Conservation (phyloP, 495 filamentous ascomycete genomes). For the Astrothelium macrocarpum region DNA sequence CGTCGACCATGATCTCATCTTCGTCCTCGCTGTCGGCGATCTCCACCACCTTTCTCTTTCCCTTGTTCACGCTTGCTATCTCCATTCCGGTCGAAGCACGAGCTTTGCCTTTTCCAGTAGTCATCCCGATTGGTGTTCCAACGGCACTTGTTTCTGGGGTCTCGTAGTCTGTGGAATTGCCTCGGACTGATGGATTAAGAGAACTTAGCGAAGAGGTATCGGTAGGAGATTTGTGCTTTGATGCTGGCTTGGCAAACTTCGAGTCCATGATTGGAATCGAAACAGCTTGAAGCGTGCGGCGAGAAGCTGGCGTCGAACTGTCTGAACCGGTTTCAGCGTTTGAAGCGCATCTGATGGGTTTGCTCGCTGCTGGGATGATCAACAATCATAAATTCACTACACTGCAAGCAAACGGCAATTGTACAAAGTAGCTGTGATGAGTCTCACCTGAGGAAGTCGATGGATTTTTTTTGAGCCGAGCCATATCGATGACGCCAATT, state of each 20-base stretch:
- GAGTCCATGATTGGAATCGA: slow-evolving; percentile 18
- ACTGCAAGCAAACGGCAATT: not conserved
- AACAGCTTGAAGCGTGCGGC: slow-evolving; percentile 14
- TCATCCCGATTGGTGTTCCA: slow-evolving; percentile 43
- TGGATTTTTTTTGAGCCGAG: not conserved
- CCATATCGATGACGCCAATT: not conserved
- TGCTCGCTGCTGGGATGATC: not conserved
- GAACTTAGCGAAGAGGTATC: slow-evolving; percentile 21
- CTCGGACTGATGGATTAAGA: slow-evolving; percentile 26
- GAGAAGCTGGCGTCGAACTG: not conserved
- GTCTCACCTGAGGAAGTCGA: not conserved
- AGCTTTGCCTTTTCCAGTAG: slow-evolving; percentile 24
- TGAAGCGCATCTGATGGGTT: not conserved
- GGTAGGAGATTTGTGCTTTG: slow-evolving; percentile 14
- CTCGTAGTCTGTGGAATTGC: slow-evolving; percentile 51
- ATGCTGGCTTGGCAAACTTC: not conserved
- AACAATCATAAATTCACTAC: not conserved
- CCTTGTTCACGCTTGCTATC: slow-evolving; percentile 14
- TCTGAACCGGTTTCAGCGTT: not conserved
- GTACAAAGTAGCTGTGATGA: not conserved
- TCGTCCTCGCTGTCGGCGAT: slow-evolving; percentile 34
- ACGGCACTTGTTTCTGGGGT: slow-evolving; percentile 71
- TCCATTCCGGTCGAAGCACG: slow-evolving; percentile 19
- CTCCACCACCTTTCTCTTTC: slow-evolving; percentile 17
- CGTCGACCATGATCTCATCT: slow-evolving; percentile 29